A percentile compares a stretch with the other conserved stretches of the same genome.
phyloP scores from a whole-genome alignment of 1,284 basidiomycete species.

The Schizophyllum amplum region DNA sequence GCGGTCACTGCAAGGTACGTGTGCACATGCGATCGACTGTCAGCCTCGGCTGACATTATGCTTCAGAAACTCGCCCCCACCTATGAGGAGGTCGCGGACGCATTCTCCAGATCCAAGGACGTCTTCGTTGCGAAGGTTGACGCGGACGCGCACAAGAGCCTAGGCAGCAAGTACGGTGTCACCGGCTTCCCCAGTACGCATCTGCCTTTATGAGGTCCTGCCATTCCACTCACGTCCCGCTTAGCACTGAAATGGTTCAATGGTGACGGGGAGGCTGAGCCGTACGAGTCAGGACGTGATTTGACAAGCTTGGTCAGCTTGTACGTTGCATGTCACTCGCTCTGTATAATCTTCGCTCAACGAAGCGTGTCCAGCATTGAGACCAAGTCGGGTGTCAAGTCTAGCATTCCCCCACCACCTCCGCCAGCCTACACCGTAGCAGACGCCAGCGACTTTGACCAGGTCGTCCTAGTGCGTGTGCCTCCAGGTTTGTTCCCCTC shows the following conservation, averaged over 20 bases:
- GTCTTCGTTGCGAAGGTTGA: constrained; percentile 91
- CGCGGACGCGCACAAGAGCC: constrained; percentile 72
- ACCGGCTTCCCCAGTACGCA: constrained; percentile 80
- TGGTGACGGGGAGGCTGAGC: constrained; percentile 53
- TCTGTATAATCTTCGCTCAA: too few relatives aligned
- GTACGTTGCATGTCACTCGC: constrained; percentile 34
- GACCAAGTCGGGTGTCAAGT: constrained; percentile 72
- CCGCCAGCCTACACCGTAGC: constrained; percentile 68
- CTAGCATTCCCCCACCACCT: constrained; percentile 78
- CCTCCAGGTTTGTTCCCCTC: too few relatives aligned
- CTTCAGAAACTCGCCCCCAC: constrained; percentile 74
- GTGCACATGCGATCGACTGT: neutral
- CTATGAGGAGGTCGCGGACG: constrained; percentile 87
- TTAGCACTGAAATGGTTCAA: constrained; percentile 90
- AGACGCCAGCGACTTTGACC: constrained; percentile 67
- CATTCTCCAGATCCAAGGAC: constrained; percentile 69
- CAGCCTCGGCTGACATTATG: constrained; percentile 1
- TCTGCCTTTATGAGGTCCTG: constrained; percentile 10
- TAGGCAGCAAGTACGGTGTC: constrained; percentile 72
- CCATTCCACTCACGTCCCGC: constrained; percentile 5
- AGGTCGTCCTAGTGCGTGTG: constrained; percentile 70
- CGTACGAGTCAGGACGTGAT: constrained; percentile 77
- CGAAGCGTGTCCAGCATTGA: constrained; percentile 47
- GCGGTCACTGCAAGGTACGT: constrained; percentile 76
- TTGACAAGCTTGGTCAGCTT: constrained; percentile 71